These are phyloP conservation scores for Dendrobium catenatum DNA, from an alignment of 106 monocot genomes.

Conservation along the genomic window DNA sequence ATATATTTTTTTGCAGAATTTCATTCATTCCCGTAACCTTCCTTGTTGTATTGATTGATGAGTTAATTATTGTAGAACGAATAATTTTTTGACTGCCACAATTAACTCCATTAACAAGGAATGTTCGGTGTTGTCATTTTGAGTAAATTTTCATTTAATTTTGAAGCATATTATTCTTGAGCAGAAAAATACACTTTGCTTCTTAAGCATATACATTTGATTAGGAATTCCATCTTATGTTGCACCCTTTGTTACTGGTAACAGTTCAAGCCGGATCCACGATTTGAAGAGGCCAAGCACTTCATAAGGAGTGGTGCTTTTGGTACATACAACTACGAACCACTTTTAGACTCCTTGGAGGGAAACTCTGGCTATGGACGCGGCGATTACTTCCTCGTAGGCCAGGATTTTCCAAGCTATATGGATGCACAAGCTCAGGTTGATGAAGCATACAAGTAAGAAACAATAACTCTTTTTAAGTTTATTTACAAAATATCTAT, in stretches of 20 bases:
- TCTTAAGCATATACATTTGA: background rate
- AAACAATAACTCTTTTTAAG: background rate
- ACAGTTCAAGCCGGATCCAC: conserved; percentile 78
- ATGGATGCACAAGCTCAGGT: conserved; percentile 71
- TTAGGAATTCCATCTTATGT: background rate
- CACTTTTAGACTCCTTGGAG: conserved; percentile 84
- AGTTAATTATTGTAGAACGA: too few relatives aligned
- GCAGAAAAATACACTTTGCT: background rate
- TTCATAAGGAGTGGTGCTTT: conserved; percentile 66
- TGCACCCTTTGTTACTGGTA: background rate
- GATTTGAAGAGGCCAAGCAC: conserved; percentile 84
- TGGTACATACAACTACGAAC: conserved; percentile 71
- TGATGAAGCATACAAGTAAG: conserved; percentile 93
- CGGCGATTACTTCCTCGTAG: conserved; percentile 92
- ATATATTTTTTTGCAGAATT: too few relatives aligned
- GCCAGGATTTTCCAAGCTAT: conserved; percentile 86
- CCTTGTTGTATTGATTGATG: too few relatives aligned
- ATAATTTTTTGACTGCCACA: too few relatives aligned
- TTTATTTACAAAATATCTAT: background rate
- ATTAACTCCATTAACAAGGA: too few relatives aligned
- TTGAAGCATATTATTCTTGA: background rate
- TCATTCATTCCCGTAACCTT: too few relatives aligned
- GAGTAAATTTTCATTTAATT: background rate
- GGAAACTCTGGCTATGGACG: conserved; percentile 81
- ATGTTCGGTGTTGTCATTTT: background rate